A percentile compares a stretch with the other conserved stretches of the same genome.
phyloP scores from a whole-genome alignment of 805 yeast species.

The Wickerhamiella dianesei region DNA sequence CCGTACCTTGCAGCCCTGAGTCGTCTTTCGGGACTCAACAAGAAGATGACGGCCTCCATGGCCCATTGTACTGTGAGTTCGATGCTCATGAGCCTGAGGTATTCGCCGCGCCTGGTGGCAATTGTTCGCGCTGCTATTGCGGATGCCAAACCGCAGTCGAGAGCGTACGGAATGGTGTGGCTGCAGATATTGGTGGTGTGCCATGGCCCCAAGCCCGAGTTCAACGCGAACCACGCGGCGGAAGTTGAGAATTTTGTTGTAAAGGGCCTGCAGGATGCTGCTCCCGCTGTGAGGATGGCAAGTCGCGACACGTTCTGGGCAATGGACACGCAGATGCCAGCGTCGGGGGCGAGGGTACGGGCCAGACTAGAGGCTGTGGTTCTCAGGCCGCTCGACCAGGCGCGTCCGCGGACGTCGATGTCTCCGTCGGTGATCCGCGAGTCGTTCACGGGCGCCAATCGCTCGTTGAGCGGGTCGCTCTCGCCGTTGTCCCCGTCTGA shows the following conservation, averaged over 20 bases:
- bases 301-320: conserved; percentile 69
- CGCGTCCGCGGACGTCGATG: not conserved
- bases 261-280: conserved; percentile 64
- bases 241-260: conserved; percentile 36
- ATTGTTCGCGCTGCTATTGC: conserved; percentile 32
- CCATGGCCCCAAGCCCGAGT: not conserved
- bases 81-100: conserved; percentile 33
- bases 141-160: conserved; percentile 62
- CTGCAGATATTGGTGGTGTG: conserved; percentile 46
- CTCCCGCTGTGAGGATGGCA: conserved; percentile 62
- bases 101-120: conserved; percentile 6
- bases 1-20: conserved; percentile 35
- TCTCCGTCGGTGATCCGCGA: not conserved
- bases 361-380: conserved; percentile 14
- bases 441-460: not conserved
- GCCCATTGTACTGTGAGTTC: conserved; percentile 32
- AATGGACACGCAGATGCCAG: conserved; percentile 41
- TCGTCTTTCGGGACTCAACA: conserved; percentile 45
- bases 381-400: conserved; percentile 4
- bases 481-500: not conserved
- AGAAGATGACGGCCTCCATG: conserved; percentile 47
- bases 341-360: conserved; percentile 33
- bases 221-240: not conserved
- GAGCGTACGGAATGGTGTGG: conserved; percentile 59
- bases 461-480: not conserved